Evolutionary conservation across 2,329 filamentous ascomycete species (phyloP).

Genomic region (Pseudogymnoascus sp.): DNA sequence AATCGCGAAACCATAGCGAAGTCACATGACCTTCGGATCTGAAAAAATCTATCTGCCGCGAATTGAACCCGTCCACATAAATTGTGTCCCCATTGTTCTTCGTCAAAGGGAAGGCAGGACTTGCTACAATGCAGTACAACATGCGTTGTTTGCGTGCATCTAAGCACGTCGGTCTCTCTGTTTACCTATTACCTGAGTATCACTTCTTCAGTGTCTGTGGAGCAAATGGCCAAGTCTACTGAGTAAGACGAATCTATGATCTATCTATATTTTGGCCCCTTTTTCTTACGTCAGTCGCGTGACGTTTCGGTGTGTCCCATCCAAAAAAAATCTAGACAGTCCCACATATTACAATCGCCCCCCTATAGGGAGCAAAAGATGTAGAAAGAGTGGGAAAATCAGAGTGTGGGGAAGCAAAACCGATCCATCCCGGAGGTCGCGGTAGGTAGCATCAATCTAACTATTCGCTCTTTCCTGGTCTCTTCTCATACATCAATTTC

Average conservation of each 20-base stretch:
- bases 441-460: slow-evolving; percentile 2
- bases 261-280: not conserved
- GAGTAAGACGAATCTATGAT: slow-evolving; percentile 1
- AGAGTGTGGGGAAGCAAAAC: slow-evolving; percentile 6
- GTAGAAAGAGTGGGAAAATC: slow-evolving; percentile 5
- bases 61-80: not conserved
- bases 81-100: not conserved
- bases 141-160: not conserved
- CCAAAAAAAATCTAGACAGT: not conserved
- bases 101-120: not conserved
- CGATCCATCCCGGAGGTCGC: not conserved
- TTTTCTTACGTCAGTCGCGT: slow-evolving; percentile 8
- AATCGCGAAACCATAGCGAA: slow-evolving; percentile 5
- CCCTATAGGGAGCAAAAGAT: slow-evolving; percentile 2
- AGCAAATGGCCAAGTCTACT: not conserved
- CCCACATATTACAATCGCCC: slow-evolving; percentile 4
- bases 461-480: not conserved
- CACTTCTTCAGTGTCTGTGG: not conserved
- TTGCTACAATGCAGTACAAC: not conserved
- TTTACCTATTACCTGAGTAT: not conserved
- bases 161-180: not conserved
- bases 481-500: not conserved
- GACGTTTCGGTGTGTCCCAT: not conserved
- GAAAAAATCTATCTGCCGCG: not conserved
- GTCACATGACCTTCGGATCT: not conserved